Base-by-base conservation (phyloP, 108 stramenopile species). In the Pseudonitzschia multiseries region DNA sequence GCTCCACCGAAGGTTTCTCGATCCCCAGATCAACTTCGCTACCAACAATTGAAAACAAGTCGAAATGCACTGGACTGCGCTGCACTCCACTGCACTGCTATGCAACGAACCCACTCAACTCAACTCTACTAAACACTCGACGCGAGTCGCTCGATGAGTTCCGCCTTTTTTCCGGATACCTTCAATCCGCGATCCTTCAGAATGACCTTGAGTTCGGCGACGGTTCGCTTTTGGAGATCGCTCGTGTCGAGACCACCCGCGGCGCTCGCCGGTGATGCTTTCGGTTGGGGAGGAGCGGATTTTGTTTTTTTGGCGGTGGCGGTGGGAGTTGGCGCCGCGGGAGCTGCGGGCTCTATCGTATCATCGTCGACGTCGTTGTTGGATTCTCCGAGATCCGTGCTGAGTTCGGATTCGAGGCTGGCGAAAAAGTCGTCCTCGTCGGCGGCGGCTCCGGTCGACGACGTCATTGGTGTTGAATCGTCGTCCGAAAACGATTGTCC, bases 141-240 rank as follows among this genome's bases (percentile, higher is more conserved):
- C 17, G 36, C 44, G 46, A 96, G 76, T 63, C 95, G 82, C 33
- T 87, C 86, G 70, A 96, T 93, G 28, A 96, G 73, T 51, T 93
- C 93, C 3, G 83, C 68, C 70, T 96, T 96, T 60, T 81, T 92
- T 14, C 95, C 95, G n/a, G 88, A 86, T 26, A 96, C 83, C 75
- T 93, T 96, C 29, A 94, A 68, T 0, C 91, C 91, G 36, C 75
- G 76, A 10, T 81, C 78, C 48, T 84, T 72, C 26, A 93, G 77
- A 81, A 89, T 81, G 18, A 86, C 92, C 74, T 93, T 96, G 31
- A 96, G 81, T 42, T 69, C 75, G 41, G 90, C 86, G 31, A 93
- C 86, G 26, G 95, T 91, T 54, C 80, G 57, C 36, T 83, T 76
- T 22, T 68, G 21, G 1, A 83, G 63, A 20, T 31, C 24, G 6